phyloP scores from a whole-genome alignment of 2,329 filamentous ascomycete species.

The Pseudogymnoascus sp. region DNA sequence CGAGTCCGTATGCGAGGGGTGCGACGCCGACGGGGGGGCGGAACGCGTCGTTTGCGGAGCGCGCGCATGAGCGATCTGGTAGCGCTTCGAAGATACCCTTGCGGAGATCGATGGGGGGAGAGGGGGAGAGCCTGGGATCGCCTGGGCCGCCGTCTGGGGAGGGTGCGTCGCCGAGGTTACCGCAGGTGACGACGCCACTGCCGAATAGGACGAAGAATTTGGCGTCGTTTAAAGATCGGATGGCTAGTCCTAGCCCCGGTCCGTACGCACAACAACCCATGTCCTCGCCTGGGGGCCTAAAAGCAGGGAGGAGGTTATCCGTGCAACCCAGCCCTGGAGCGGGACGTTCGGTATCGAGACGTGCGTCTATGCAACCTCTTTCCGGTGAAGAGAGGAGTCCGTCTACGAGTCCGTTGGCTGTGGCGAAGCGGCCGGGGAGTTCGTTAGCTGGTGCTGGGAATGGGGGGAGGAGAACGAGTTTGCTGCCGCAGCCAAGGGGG shows the following conservation, averaged over 20 bases:
- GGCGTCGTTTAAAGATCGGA: slow-evolving; percentile 42
- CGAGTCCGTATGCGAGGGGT: slow-evolving; percentile 23
- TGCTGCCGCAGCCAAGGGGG: background rate
- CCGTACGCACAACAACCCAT: slow-evolving; percentile 36
- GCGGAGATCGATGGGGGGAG: slow-evolving; percentile 22
- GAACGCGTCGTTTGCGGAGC: background rate
- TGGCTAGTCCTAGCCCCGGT: slow-evolving; percentile 43
- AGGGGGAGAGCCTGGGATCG: slow-evolving; percentile 19
- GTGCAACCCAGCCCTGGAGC: background rate
- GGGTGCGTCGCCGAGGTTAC: too few relatives aligned
- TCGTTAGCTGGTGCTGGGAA: background rate
- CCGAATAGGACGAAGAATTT: slow-evolving; percentile 9
- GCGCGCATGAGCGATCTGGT: slow-evolving; percentile 15
- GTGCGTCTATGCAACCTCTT: background rate
- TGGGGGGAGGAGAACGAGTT: background rate
- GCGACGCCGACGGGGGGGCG: background rate
- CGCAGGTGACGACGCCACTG: slow-evolving; percentile 20
- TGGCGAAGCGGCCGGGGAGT: background rate
- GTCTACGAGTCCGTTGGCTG: background rate
- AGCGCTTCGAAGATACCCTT: slow-evolving; percentile 27
- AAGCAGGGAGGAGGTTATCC: background rate
- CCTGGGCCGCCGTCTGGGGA: slow-evolving; percentile 11
- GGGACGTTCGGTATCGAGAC: background rate
- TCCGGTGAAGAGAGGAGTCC: background rate
- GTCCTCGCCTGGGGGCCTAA: background rate